These are phyloP conservation scores for Trichoderma koningiopsis DNA, from an alignment of 2,329 filamentous ascomycete species.

Conservation along the genomic window DNA sequence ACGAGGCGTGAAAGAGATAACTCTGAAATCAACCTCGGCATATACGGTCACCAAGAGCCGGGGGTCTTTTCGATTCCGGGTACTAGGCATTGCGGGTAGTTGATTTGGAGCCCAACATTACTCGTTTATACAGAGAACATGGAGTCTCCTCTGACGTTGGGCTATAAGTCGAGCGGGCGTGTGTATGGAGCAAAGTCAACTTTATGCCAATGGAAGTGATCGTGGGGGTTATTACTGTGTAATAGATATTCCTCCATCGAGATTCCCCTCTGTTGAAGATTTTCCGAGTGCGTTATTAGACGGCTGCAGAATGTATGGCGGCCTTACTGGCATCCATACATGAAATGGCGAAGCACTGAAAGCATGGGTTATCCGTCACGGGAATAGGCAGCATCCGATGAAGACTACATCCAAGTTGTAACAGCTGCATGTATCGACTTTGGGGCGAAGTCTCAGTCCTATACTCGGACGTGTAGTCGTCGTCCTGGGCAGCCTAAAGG, in stretches of 20 bases:
- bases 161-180: background rate
- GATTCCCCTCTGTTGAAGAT: background rate
- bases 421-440: background rate
- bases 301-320: background rate
- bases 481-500: background rate
- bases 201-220: slow-evolving; percentile 5
- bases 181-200: background rate
- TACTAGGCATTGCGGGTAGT: background rate
- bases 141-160: background rate
- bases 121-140: background rate
- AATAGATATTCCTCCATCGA: background rate
- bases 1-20: background rate
- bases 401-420: background rate
- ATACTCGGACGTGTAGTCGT: background rate
- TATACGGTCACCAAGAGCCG: background rate
- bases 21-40: background rate
- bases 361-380: slow-evolving; percentile 9
- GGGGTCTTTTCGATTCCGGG: background rate
- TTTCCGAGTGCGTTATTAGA: background rate
- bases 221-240: slow-evolving; percentile 21
- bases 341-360: background rate
- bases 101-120: slow-evolving; percentile 8
- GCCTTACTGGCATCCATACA: slow-evolving; percentile 8
- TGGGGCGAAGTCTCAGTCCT: background rate
- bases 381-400: slow-evolving; percentile 11